Percentiles rank a stretch among this genome's conserved stretches.
Conservation (phyloP, 306 rosid genomes). For the Castanea sativa region DNA sequence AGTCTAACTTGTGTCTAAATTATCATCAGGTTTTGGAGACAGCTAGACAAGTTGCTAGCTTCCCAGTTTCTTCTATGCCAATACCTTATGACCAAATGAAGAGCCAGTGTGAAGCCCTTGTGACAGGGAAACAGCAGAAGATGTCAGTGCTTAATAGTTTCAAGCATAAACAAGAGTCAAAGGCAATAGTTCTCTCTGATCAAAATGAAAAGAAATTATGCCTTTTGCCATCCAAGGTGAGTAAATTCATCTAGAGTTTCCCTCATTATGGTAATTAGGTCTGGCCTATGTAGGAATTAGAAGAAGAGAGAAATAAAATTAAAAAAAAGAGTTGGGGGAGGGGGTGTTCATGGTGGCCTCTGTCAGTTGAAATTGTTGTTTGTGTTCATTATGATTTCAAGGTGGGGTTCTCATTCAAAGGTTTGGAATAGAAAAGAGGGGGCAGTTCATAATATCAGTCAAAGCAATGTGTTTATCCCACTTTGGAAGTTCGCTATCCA, state of each 20-base stretch:
- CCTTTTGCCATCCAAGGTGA: slow-evolving; percentile 46
- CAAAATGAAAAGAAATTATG: slow-evolving; percentile 41
- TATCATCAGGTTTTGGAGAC: slow-evolving; percentile 76
- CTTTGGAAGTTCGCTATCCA: too few relatives aligned
- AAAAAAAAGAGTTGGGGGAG: too few relatives aligned
- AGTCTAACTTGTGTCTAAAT: slow-evolving; percentile 15
- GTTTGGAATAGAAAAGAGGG: background rate
- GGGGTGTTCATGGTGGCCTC: background rate
- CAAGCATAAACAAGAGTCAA: slow-evolving; percentile 60
- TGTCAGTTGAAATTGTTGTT: background rate
- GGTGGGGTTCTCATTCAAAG: background rate
- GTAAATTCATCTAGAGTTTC: slow-evolving; percentile 14
- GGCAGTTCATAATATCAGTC: background rate
- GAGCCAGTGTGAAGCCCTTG: slow-evolving; percentile 94
- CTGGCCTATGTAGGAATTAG: background rate
- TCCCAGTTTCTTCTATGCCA: slow-evolving; percentile 62
- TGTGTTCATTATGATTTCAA: background rate
- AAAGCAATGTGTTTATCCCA: too few relatives aligned
- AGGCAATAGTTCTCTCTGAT: slow-evolving; percentile 56
- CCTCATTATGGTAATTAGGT: background rate
- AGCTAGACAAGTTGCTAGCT: slow-evolving; percentile 84
- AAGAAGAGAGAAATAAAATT: background rate
- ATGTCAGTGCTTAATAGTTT: slow-evolving; percentile 86
- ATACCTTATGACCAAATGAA: slow-evolving; percentile 89
- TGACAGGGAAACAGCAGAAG: slow-evolving; percentile 71